Percentiles rank a stretch among this genome's conserved stretches.
Conservation (phyloP, 108 stramenopile genomes). For the Skeletonema grethae region DNA sequence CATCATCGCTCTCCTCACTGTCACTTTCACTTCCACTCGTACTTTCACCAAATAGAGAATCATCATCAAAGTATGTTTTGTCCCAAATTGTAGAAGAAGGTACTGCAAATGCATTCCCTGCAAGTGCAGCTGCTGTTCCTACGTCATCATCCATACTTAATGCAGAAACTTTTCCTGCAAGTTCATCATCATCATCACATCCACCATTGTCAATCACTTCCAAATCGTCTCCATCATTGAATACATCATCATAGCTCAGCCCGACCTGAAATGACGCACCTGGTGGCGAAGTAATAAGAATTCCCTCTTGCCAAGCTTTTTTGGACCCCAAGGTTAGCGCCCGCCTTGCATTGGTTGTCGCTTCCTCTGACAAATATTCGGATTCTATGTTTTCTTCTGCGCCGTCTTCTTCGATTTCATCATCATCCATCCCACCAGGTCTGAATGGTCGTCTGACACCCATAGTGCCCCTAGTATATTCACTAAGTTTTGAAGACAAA, state of each 20-base stretch:
- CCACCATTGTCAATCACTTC: not conserved
- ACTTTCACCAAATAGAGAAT: constrained; percentile 80
- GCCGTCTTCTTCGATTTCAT: not conserved
- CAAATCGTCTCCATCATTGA: constrained; percentile 39
- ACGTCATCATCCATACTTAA: not conserved
- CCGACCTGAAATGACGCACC: constrained; percentile 69
- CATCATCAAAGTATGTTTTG: constrained; percentile 75
- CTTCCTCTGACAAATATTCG: constrained; percentile 53
- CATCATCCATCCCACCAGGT: constrained; percentile 68
- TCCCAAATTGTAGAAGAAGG: constrained; percentile 40
- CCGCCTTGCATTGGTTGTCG: constrained; percentile 46
- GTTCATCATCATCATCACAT: constrained; percentile 9
- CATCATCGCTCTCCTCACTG: constrained; percentile 32
- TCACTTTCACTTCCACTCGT: constrained; percentile 46
- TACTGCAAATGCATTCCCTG: not conserved
- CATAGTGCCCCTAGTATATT: constrained; percentile 74
- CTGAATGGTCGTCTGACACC: constrained; percentile 70
- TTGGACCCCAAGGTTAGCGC: constrained; percentile 61
- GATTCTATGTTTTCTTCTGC: not conserved
- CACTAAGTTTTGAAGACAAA: constrained; percentile 70
- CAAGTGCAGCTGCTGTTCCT: not conserved
- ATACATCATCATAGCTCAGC: constrained; percentile 66
- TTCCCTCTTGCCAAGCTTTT: constrained; percentile 67
- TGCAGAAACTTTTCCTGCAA: not conserved
- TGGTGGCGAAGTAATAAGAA: constrained; percentile 71